Evolutionary conservation across 2,329 filamentous ascomycete species (phyloP).

Genomic region (Verticillium nonalfalfae): DNA sequence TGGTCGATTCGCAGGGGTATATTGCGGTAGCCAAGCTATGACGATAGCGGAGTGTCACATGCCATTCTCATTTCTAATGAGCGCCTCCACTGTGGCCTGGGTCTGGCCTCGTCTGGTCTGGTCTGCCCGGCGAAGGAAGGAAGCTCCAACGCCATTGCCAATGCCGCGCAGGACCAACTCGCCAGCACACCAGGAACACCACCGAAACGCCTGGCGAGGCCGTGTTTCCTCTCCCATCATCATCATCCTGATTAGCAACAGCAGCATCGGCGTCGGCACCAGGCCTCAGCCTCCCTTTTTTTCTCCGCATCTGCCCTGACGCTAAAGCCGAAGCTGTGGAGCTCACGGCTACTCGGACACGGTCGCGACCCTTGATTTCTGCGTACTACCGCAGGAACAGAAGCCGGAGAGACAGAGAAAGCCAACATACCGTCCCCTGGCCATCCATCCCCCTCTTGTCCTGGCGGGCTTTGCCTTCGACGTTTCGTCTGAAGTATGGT

Average conservation of each 20-base stretch:
- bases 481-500: neutral
- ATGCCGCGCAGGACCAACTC: too few relatives aligned
- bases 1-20: neutral
- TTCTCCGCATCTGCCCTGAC: neutral
- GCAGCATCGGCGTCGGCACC: too few relatives aligned
- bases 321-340: neutral
- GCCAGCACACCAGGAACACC: neutral
- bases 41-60: slow-evolving; percentile 12
- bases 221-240: neutral
- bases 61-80: slow-evolving; percentile 3
- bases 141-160: too few relatives aligned
- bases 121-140: too few relatives aligned
- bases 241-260: neutral
- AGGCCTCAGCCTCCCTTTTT: neutral
- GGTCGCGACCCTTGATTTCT: neutral
- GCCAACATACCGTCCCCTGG: neutral
- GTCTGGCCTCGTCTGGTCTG: neutral
- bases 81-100: neutral
- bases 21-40: slow-evolving; percentile 1
- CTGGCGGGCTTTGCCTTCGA: neutral
- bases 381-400: neutral
- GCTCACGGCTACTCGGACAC: neutral
- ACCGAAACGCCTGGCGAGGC: neutral
- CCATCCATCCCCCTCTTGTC: neutral
- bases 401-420: neutral